Percentiles rank a stretch among this genome's conserved stretches.
These are phyloP conservation scores for Ganoderma boninense DNA, from an alignment of 1,284 basidiomycete genomes.

Conservation along the genomic window DNA sequence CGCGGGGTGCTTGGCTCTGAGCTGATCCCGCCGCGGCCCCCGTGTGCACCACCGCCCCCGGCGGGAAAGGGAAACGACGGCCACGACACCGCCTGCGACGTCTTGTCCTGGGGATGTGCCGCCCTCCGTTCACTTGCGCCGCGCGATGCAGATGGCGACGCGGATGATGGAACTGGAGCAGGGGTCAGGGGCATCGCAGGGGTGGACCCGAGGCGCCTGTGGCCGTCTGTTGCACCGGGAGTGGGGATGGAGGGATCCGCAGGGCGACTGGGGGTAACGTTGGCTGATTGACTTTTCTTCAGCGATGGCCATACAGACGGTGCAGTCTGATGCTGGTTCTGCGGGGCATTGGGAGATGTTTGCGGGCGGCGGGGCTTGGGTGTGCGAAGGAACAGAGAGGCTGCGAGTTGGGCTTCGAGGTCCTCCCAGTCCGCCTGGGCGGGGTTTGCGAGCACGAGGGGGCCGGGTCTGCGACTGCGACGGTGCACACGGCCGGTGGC, in stretches of 20 bases:
- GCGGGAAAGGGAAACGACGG: constrained; percentile 3
- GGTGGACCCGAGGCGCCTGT: constrained; percentile 21
- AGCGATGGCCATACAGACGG: not conserved
- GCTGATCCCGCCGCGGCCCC: constrained; percentile 9
- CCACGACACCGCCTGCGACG: constrained; percentile 15
- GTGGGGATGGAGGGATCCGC: not conserved
- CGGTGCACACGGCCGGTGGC: constrained; percentile 17
- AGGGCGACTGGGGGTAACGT: not conserved
- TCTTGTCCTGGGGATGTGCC: not conserved
- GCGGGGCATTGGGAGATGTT: constrained; percentile 15
- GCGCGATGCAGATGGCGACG: constrained; percentile 7
- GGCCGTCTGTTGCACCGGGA: not conserved
- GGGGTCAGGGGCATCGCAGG: constrained; percentile 17
- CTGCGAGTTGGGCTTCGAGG: constrained; percentile 13
- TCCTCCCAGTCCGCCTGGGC: constrained; percentile 20
- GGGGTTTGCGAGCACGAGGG: constrained; percentile 29
- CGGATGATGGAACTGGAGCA: constrained; percentile 4
- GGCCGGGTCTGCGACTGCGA: constrained; percentile 27
- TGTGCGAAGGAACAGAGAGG: constrained; percentile 13
- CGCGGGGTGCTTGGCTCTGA: constrained; percentile 30
- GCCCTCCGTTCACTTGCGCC: not conserved
- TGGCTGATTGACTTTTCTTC: constrained; percentile 2
- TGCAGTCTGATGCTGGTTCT: not conserved
- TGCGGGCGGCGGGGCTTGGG: constrained; percentile 18
- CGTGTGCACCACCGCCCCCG: not conserved